Conservation (phyloP, 2,329 filamentous ascomycete genomes). For the Penicillium sp. region DNA sequence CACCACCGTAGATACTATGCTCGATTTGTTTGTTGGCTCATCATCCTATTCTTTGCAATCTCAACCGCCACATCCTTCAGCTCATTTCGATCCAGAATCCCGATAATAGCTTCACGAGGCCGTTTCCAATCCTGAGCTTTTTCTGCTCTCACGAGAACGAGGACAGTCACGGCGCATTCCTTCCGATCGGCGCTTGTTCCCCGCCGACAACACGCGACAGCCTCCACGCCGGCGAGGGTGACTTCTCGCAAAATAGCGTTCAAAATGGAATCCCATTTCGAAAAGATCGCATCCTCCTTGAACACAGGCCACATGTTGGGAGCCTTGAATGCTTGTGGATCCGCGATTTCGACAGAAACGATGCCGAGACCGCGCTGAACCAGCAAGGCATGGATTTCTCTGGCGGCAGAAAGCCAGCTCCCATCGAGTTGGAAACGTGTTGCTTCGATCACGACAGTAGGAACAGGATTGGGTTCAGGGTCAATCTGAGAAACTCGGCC, state of each 20-base stretch:
- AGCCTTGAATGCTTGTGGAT: conserved; percentile 25
- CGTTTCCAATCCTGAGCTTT: background rate
- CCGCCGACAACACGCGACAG: background rate
- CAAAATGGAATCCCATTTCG: background rate
- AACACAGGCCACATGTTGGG: conserved; percentile 49
- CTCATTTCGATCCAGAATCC: background rate
- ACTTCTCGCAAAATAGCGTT: background rate
- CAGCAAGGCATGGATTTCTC: conserved; percentile 33
- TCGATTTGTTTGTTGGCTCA: too few relatives aligned
- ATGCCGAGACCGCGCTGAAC: conserved; percentile 29
- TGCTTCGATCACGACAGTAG: background rate
- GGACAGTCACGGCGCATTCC: background rate
- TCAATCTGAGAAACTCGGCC: background rate
- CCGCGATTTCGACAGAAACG: conserved; percentile 39
- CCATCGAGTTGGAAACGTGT: background rate
- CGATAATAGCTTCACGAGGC: background rate
- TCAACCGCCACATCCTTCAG: background rate
- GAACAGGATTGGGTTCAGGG: background rate
- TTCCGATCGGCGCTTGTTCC: background rate
- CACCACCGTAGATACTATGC: too few relatives aligned
- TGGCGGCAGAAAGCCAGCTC: background rate
- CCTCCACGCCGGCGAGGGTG: background rate
- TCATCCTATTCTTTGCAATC: background rate
- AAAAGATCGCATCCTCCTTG: background rate
- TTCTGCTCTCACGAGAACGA: background rate